Base-by-base conservation (phyloP, 108 stramenopile genomes). In the Hondaea fermentalgiana region DNA sequence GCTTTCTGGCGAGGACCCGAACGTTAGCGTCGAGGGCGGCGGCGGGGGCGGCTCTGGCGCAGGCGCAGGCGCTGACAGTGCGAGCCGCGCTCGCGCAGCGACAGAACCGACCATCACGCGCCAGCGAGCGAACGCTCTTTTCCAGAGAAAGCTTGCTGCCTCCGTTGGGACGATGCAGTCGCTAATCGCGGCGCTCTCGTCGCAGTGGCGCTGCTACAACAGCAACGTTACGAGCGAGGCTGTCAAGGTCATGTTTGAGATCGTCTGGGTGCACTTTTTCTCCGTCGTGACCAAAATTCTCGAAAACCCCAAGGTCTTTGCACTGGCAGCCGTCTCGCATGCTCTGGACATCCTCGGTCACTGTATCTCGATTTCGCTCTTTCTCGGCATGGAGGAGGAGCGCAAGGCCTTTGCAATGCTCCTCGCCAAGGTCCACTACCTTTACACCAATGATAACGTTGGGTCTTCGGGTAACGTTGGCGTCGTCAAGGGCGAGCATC, bases 381-480 rank as follows among this genome's bases (percentile, higher is more conserved):
- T 83, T 35, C 76, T 83, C n/a, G 76, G 76, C 10, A 83, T 83
- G 76, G 76, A 83, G 25, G 51, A 47, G 28, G 76, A 83, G 51
- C 76, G 76, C 51, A 83, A 83, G 51, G 76, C 76, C n/a, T 83
- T 83, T 53, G 76, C 76, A 6, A 83, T 83, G 76, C 51, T 83
- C 5, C 51, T 83, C 8, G 76, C 76, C 6, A 83, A 83, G 5
- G 45, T 83, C 14, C 76, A 83, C 51, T 83, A 83, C n/a, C 51
- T 83, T 10, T 83, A 83, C 51, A 53, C 76, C 10, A 83, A 47
- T 35, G 51, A 47, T 0, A 23, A 47, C n/a, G 49, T 16, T 6
- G 49, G 49, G 3, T 12, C 45, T 6, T 12, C 51, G 6, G 49
- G 49, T 4, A 53, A 43, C n/a, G 12, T 83, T 25, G 51, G 51